Conservation (phyloP, 225 moss, liverwort and hornwort species). For the Ulota crispa region DNA sequence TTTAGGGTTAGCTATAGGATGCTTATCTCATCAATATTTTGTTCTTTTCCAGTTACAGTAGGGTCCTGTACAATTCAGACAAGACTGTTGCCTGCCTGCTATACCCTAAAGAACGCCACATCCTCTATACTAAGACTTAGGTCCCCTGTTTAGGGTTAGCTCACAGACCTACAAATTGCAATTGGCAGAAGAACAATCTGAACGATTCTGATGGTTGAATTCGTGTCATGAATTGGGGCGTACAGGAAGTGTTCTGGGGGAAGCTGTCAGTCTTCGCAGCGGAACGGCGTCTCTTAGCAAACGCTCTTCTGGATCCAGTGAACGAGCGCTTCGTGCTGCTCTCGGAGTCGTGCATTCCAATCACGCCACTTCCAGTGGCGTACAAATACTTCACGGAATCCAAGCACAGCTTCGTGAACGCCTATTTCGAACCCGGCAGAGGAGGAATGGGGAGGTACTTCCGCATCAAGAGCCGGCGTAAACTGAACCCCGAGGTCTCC, state of each 20-base stretch:
- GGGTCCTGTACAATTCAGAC: background rate
- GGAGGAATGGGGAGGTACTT: conserved; percentile 35
- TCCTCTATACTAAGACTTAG: background rate
- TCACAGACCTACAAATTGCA: background rate
- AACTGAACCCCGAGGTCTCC: conserved; percentile 40
- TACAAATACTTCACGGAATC: conserved; percentile 47
- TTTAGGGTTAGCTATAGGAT: background rate
- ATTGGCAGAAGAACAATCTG: background rate
- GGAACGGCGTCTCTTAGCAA: conserved; percentile 47
- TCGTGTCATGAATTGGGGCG: background rate
- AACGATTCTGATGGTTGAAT: background rate
- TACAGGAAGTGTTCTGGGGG: conserved; percentile 46
- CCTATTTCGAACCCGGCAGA: background rate
- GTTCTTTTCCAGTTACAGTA: background rate
- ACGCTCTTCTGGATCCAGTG: conserved; percentile 34
- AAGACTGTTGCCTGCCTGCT: background rate
- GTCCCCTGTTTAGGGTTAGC: background rate
- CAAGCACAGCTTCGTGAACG: conserved; percentile 39
- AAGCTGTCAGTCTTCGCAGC: conserved; percentile 45
- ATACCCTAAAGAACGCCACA: background rate
- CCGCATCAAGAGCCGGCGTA: conserved; percentile 28
- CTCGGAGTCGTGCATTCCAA: conserved; percentile 53
- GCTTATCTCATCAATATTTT: too few relatives aligned
- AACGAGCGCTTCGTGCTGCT: conserved; percentile 52
- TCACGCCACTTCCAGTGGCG: conserved; percentile 24